A percentile compares a stretch with the other conserved stretches of the same genome.
Conservation (phyloP, 768 basidiomycete species). For the Naganishia vishniacii region DNA sequence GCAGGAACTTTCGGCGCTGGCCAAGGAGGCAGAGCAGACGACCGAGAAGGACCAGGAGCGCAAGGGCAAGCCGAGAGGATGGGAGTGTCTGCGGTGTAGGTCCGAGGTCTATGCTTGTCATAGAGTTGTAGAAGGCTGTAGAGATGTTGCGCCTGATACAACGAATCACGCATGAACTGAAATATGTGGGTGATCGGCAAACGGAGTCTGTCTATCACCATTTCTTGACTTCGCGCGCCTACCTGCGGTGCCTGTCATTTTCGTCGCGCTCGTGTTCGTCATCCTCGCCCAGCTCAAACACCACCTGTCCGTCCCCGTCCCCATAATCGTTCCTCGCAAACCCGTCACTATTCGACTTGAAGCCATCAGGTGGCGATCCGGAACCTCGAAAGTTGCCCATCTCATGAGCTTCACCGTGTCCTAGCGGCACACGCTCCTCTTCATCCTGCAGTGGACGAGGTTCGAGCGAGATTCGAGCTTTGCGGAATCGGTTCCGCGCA, state of each 20-base stretch:
- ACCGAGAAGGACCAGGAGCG: constrained; percentile 10
- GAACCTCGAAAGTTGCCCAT: constrained; percentile 60
- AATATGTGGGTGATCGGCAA: no score
- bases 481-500: constrained; percentile 49
- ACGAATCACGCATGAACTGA: constrained; percentile 39
- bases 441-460: constrained; percentile 28
- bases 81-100: constrained; percentile 80
- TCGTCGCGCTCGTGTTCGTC: constrained; percentile 53
- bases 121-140: constrained; percentile 50
- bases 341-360: constrained; percentile 22
- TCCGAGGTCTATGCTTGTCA: constrained; percentile 62
- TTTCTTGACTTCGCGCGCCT: constrained; percentile 14
- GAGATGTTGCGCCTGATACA: constrained; percentile 51
- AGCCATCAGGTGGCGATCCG: neutral
- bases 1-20: constrained; percentile 68
- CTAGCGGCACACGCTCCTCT: constrained; percentile 43
- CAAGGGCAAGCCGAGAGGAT: constrained; percentile 51
- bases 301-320: constrained; percentile 38
- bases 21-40: constrained; percentile 34
- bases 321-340: constrained; percentile 39
- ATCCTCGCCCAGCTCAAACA: constrained; percentile 55
- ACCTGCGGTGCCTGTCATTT: constrained; percentile 4
- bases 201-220: neutral
- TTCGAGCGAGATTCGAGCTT: constrained; percentile 34
- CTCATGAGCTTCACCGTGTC: constrained; percentile 58